Percentiles rank a stretch among this genome's conserved stretches.
Evolutionary conservation across 331 rosid genomes (phyloP).

Genomic region (Acacia concinna): DNA sequence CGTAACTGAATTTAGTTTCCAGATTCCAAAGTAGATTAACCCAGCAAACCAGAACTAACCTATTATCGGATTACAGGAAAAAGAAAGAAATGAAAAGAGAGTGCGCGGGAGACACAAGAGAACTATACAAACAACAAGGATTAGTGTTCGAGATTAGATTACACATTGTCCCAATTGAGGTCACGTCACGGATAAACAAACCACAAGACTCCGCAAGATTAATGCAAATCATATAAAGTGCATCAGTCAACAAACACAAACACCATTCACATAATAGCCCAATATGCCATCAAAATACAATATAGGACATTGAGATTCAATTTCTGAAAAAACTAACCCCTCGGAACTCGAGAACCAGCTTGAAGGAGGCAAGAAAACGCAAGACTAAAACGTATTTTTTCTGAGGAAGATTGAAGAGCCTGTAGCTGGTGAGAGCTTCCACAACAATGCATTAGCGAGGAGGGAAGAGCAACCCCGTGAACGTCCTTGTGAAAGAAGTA

Average conservation of each 20-base stretch:
- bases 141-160: too few relatives aligned
- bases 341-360: not conserved
- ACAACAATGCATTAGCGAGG: not conserved
- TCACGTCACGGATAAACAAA: not conserved
- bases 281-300: not conserved
- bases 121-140: too few relatives aligned
- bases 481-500: not conserved
- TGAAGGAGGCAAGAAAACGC: not conserved
- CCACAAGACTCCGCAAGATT: not conserved
- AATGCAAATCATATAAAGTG: not conserved
- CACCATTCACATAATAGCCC: not conserved
- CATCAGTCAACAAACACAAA: not conserved
- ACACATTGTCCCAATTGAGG: not conserved
- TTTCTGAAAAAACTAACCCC: constrained; percentile 22
- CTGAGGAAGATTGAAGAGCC: not conserved
- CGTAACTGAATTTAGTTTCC: not conserved
- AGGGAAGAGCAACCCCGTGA: not conserved
- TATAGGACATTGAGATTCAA: not conserved
- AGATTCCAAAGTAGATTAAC: not conserved
- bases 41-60: not conserved
- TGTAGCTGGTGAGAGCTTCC: not conserved
- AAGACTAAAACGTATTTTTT: not conserved
- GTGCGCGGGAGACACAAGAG: not conserved
- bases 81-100: not conserved
- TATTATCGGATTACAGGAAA: not conserved